Conservation (phyloP, 257 asterid genomes). For the Schizonepeta tenuifolia region DNA sequence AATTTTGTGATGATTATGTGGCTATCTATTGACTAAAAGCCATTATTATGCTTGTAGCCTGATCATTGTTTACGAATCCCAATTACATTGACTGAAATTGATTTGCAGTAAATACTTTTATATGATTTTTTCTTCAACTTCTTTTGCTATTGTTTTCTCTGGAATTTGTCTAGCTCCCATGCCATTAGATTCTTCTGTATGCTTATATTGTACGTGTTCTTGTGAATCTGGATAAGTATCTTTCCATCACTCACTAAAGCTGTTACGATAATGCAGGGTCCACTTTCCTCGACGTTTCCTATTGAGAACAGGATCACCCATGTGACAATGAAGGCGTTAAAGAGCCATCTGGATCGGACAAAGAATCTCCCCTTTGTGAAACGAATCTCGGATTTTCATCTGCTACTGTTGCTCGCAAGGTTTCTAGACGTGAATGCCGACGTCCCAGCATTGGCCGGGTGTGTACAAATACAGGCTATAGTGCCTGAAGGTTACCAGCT, state of each 20-base stretch:
- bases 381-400: conserved; percentile 89
- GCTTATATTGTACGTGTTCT: not conserved
- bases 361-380: conserved; percentile 74
- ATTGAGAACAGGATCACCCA: conserved; percentile 74
- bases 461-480: conserved; percentile 61
- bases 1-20: not conserved
- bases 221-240: conserved; percentile 1
- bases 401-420: conserved; percentile 73
- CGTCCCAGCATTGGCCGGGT: conserved; percentile 82
- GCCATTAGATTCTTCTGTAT: not conserved
- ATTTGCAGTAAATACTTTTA: not conserved
- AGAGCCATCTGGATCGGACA: conserved; percentile 72
- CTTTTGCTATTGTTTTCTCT: not conserved
- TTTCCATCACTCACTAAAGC: conserved; percentile 27
- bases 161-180: not conserved
- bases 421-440: conserved; percentile 77
- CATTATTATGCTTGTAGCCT: not conserved
- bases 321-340: conserved; percentile 67
- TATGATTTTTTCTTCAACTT: not conserved
- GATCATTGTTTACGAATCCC: not conserved
- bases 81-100: conserved; percentile 6
- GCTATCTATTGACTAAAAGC: not conserved
- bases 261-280: conserved; percentile 66
- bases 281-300: conserved; percentile 80
- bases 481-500: conserved; percentile 94